phyloP scores from a whole-genome alignment of 495 filamentous ascomycete genomes.

The Penicillium odoratum region DNA sequence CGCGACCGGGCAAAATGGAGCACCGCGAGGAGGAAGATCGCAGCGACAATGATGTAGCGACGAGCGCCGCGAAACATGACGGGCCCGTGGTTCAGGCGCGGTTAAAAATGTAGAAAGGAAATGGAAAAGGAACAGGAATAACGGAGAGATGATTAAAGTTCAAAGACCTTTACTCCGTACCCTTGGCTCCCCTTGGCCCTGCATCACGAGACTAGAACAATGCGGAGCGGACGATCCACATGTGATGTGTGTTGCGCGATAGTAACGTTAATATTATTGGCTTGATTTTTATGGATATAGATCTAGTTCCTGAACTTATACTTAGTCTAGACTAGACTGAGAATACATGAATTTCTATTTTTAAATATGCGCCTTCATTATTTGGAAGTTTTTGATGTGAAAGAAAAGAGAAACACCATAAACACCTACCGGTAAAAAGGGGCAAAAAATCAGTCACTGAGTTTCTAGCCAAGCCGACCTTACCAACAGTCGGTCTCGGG shows the following conservation, averaged over 20 bases:
- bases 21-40: conserved; percentile 61
- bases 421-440: background rate
- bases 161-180: background rate
- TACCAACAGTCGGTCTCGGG: background rate
- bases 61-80: conserved; percentile 73
- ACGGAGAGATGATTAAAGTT: background rate
- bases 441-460: background rate
- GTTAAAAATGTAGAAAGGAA: background rate
- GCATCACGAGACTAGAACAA: conserved; percentile 19
- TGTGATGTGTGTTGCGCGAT: conserved; percentile 13
- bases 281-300: background rate
- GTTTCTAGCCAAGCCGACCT: conserved; percentile 9
- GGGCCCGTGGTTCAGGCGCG: conserved; percentile 5
- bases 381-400: background rate
- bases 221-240: conserved; percentile 19
- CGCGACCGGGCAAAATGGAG: conserved; percentile 58
- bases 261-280: background rate
- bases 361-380: background rate
- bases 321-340: background rate
- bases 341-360: background rate
- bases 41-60: conserved; percentile 72
- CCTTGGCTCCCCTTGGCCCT: background rate
- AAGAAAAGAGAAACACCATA: background rate
- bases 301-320: background rate
- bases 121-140: background rate